phyloP scores from a whole-genome alignment of 768 basidiomycete species.

The Daedaleopsis sinensis region DNA sequence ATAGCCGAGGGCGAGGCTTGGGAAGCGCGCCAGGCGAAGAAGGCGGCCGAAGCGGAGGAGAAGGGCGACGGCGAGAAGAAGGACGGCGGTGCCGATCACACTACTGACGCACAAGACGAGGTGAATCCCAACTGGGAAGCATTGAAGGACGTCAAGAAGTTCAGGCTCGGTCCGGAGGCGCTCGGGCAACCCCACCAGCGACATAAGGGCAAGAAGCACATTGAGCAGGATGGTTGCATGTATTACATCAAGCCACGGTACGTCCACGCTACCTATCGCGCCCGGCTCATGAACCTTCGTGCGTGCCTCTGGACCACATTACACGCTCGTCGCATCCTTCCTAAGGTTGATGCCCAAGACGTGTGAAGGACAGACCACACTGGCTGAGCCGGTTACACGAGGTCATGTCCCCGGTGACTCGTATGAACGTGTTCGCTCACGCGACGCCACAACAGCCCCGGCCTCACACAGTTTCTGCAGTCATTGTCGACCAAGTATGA shows the following conservation, averaged over 20 bases:
- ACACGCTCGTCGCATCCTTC: neutral
- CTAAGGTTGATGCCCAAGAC: too few species aligned
- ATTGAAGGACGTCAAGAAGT: conserved; percentile 87
- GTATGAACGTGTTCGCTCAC: conserved; percentile 9
- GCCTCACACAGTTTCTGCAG: conserved; percentile 78
- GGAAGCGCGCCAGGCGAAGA: conserved; percentile 62
- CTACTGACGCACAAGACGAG: conserved; percentile 38
- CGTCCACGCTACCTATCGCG: conserved; percentile 27
- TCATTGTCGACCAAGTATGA: conserved; percentile 81
- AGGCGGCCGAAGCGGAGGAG: conserved; percentile 32
- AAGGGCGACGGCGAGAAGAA: conserved; percentile 26
- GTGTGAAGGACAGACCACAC: neutral
- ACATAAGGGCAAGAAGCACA: conserved; percentile 53
- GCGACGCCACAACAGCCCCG: conserved; percentile 55
- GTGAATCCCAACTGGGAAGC: conserved; percentile 95
- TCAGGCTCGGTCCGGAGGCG: conserved; percentile 81
- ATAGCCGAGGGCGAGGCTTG: conserved; percentile 82
- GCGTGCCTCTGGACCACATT: neutral
- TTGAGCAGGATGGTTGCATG: conserved; percentile 84
- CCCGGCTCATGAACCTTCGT: neutral
- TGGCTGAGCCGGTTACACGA: neutral
- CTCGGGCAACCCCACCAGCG: conserved; percentile 51
- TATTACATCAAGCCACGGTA: conserved; percentile 99
- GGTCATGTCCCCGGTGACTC: neutral
- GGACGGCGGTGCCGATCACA: conserved; percentile 44